Percentiles rank a stretch among this genome's conserved stretches.
phyloP scores from a whole-genome alignment of 345 rosid species.

The Salix purpurea region DNA sequence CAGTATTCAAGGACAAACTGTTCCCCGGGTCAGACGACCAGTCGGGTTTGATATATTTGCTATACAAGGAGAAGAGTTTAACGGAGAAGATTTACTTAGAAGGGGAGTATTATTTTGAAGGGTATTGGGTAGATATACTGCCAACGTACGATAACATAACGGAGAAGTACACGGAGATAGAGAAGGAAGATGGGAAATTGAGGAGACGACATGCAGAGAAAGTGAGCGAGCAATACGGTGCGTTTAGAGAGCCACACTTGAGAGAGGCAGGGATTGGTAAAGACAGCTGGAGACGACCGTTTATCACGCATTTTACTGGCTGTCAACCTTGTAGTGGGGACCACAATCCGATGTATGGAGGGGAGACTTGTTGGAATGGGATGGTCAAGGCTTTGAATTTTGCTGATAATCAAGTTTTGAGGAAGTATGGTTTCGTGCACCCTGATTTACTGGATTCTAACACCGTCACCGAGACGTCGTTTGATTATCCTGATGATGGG shows the following conservation, averaged over 20 bases:
- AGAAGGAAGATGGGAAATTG: constrained; percentile 35
- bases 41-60: constrained; percentile 62
- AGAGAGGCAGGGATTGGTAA: constrained; percentile 48
- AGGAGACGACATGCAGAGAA: constrained; percentile 86
- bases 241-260: constrained; percentile 47
- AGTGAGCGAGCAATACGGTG: constrained; percentile 72
- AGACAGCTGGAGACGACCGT: constrained; percentile 69
- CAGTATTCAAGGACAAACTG: constrained; percentile 70
- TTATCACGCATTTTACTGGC: constrained; percentile 86
- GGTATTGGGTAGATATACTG: constrained; percentile 70
- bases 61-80: constrained; percentile 44
- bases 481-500: constrained; percentile 75
- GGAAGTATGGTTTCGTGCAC: constrained; percentile 71
- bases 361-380: constrained; percentile 68
- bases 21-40: constrained; percentile 92
- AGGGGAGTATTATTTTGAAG: constrained; percentile 64
- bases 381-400: constrained; percentile 87
- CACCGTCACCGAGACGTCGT: constrained; percentile 54
- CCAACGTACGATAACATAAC: constrained; percentile 52
- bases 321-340: constrained; percentile 94
- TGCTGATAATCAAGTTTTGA: constrained; percentile 90
- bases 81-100: constrained; percentile 66
- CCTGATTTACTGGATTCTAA: constrained; percentile 56
- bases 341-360: constrained; percentile 67
- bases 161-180: constrained; percentile 47